Conservation (phyloP, 2,329 filamentous ascomycete species). For the Lecanicillium sp. region DNA sequence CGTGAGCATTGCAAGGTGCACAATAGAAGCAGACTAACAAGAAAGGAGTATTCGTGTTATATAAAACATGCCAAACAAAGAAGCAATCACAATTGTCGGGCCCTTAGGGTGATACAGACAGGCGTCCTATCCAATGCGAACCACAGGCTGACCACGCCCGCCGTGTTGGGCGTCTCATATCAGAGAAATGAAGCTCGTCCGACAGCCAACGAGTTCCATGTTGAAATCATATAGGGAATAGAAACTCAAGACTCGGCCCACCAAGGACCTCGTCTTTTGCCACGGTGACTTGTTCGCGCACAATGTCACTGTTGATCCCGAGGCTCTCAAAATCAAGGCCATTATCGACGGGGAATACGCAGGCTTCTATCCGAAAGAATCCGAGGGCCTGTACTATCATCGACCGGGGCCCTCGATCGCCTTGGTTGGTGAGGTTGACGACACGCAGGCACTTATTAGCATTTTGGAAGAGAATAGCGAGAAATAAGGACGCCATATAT, state of each 20-base stretch:
- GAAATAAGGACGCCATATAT: neutral
- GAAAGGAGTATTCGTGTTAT: no score
- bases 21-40: no score
- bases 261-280: conserved; percentile 19
- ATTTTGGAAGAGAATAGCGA: neutral
- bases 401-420: conserved; percentile 22
- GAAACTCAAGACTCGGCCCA: conserved; percentile 16
- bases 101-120: no score
- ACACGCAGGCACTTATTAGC: conserved; percentile 11
- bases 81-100: no score
- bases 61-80: no score
- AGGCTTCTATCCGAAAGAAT: conserved; percentile 27
- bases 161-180: no score
- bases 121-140: no score
- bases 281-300: conserved; percentile 15
- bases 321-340: conserved; percentile 25
- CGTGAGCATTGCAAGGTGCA: no score
- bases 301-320: conserved; percentile 17
- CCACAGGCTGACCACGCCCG: no score
- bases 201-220: no score
- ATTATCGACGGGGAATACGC: conserved; percentile 35
- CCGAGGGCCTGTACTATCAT: conserved; percentile 22
- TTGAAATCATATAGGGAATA: no score
- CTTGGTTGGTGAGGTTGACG: conserved; percentile 21
- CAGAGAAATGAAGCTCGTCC: no score